Percentiles rank a stretch among this genome's conserved stretches.
Conservation (phyloP, 495 filamentous ascomycete genomes). For the Neurospora terricola region DNA sequence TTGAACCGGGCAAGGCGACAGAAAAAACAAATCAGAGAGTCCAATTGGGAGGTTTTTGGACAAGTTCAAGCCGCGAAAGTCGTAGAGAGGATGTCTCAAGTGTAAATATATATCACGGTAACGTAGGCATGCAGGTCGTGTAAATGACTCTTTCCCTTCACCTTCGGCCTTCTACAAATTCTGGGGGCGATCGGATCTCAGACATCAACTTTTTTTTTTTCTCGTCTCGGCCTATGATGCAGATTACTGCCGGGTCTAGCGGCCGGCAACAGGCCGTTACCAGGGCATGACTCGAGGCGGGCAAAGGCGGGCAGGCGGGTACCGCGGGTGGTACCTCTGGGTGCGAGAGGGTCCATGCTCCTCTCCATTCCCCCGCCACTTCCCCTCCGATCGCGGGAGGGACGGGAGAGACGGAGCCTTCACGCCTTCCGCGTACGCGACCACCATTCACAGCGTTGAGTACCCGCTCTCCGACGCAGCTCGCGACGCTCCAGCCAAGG, state of each 20-base stretch:
- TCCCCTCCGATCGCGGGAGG: neutral
- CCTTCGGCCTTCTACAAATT: neutral
- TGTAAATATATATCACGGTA: neutral
- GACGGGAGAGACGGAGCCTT: neutral
- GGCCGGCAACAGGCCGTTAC: slow-evolving; percentile 9
- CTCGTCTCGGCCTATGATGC: slow-evolving; percentile 12
- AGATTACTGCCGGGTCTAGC: slow-evolving; percentile 7
- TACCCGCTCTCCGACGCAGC: neutral
- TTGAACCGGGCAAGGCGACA: neutral
- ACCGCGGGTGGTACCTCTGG: neutral
- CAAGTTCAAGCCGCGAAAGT: neutral
- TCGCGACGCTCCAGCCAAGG: neutral
- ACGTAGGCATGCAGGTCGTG: neutral
- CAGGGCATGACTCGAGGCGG: slow-evolving; percentile 12
- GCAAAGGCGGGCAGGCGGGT: neutral
- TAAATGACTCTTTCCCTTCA: neutral
- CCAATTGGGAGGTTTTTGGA: neutral
- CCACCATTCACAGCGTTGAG: neutral
- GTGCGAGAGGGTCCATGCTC: neutral
- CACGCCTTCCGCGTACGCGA: neutral
- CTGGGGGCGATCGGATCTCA: neutral
- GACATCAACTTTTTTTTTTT: slow-evolving; percentile 14
- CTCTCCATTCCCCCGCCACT: neutral
- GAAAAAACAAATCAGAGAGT: neutral
- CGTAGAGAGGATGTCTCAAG: neutral